phyloP scores from a whole-genome alignment of 208 protist genomes.

The Crithidia acanthocephali region DNA sequence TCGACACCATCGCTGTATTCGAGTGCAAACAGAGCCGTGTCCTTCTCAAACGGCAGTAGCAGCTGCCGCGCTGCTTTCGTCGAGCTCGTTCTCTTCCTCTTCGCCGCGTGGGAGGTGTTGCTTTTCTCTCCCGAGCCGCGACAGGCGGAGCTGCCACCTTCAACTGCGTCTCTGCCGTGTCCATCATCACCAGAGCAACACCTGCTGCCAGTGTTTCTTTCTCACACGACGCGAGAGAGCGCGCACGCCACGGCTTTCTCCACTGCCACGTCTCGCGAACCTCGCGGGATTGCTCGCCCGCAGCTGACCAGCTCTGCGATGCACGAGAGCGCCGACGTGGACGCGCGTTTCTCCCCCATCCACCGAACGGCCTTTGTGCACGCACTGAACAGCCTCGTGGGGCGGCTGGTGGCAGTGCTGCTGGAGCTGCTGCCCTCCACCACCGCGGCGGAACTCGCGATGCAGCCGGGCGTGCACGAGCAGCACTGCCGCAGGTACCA shows the following conservation, averaged over 20 bases:
- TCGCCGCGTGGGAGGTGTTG: conserved; percentile 30
- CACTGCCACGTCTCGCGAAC: background rate
- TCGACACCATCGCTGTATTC: background rate
- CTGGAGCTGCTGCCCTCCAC: background rate
- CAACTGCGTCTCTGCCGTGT: too few relatives aligned
- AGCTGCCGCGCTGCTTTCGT: conserved; percentile 12
- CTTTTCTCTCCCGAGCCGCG: background rate
- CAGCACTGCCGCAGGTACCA: background rate
- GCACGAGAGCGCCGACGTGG: background rate
- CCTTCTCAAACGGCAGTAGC: background rate
- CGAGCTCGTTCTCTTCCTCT: conserved; percentile 27
- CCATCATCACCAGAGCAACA: background rate
- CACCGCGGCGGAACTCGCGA: background rate
- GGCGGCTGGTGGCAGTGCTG: background rate
- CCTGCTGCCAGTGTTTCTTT: too few relatives aligned
- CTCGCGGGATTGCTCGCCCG: background rate
- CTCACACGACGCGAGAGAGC: background rate
- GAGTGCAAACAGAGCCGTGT: background rate
- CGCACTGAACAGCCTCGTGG: background rate
- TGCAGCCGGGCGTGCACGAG: background rate
- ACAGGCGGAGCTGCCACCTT: background rate
- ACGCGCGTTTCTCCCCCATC: background rate
- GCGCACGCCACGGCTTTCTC: background rate
- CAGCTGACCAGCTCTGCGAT: background rate
- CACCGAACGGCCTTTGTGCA: background rate